These are phyloP conservation scores for Globisporangium spiculum DNA, from an alignment of 352 stramenopile genomes.

Conservation along the genomic window DNA sequence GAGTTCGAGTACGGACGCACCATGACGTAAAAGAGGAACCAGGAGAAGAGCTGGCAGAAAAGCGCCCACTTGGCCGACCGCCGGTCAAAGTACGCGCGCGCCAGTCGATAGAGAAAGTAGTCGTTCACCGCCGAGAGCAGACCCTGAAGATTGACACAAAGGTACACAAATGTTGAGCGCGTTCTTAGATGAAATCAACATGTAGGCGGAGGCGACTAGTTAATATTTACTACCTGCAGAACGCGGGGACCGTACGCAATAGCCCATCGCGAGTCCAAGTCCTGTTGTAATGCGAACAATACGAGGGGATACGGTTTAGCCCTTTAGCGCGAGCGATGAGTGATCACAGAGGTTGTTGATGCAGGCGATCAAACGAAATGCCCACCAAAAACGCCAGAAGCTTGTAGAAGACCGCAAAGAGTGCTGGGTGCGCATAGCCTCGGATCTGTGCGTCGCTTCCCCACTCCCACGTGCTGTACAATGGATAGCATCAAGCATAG, in stretches of 20 bases:
- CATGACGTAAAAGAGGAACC: slow-evolving; percentile 87
- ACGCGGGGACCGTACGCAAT: slow-evolving; percentile 77
- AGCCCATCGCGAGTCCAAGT: slow-evolving; percentile 78
- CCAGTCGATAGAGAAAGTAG: slow-evolving; percentile 70
- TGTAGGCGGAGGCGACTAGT: too few species aligned
- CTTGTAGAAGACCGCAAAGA: slow-evolving; percentile 85
- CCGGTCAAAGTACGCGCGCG: slow-evolving; percentile 59
- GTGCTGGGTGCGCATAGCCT: slow-evolving; percentile 70
- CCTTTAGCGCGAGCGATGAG: not conserved
- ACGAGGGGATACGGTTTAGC: not conserved
- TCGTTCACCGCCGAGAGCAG: slow-evolving; percentile 67
- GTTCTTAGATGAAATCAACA: not conserved
- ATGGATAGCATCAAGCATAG: not conserved
- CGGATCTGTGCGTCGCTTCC: slow-evolving; percentile 61
- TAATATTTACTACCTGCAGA: slow-evolving; percentile 41
- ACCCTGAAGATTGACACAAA: slow-evolving; percentile 26
- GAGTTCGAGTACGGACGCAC: slow-evolving; percentile 87
- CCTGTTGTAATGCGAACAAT: slow-evolving; percentile 27
- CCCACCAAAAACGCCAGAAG: slow-evolving; percentile 56
- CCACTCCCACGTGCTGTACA: slow-evolving; percentile 84
- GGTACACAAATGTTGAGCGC: not conserved
- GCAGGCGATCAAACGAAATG: not conserved
- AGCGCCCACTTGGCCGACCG: slow-evolving; percentile 67
- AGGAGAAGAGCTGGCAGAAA: slow-evolving; percentile 74
- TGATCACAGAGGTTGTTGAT: not conserved